Conservation (phyloP, 306 rosid species). For the Cyamopsis tetragonoloba region DNA sequence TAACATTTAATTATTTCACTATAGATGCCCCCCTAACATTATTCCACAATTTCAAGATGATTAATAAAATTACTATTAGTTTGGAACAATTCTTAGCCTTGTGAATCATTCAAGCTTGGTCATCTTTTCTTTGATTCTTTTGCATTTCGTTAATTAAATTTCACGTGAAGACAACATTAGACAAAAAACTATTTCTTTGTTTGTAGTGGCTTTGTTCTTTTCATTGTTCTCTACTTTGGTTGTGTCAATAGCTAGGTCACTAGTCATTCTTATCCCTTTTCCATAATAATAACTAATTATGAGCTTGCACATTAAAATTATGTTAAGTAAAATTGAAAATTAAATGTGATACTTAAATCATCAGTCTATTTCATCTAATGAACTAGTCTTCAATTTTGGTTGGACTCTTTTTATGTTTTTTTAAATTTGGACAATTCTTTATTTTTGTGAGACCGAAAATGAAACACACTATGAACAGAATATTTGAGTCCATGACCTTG, state of each 20-base stretch:
- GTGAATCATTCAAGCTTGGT: conserved; percentile 19
- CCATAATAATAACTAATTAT: conserved; percentile 28
- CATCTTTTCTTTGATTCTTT: conserved; percentile 18
- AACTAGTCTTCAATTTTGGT: too few species aligned
- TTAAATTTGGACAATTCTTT: too few species aligned
- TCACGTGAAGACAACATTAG: conserved; percentile 31
- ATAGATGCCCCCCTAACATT: conserved; percentile 32
- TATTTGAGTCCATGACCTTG: too few species aligned
- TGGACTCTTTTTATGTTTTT: too few species aligned
- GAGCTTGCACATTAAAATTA: too few species aligned
- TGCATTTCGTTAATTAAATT: conserved; percentile 10
- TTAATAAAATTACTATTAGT: background rate
- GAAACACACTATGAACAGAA: too few species aligned
- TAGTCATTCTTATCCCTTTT: conserved; percentile 29
- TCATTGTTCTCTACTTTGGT: conserved; percentile 40
- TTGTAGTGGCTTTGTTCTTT: conserved; percentile 35
- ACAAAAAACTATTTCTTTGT: conserved; percentile 21
- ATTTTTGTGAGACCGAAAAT: too few species aligned
- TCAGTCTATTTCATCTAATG: too few species aligned
- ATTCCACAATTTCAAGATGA: conserved; percentile 20
- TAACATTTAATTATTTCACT: conserved; percentile 31
- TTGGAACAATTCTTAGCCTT: background rate
- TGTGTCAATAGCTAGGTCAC: conserved; percentile 31
- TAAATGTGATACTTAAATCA: too few species aligned
- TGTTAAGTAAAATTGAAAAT: too few species aligned